A percentile compares a stretch with the other conserved stretches of the same genome.
phyloP scores from a whole-genome alignment of 768 basidiomycete genomes.

The Serendipita sp. region DNA sequence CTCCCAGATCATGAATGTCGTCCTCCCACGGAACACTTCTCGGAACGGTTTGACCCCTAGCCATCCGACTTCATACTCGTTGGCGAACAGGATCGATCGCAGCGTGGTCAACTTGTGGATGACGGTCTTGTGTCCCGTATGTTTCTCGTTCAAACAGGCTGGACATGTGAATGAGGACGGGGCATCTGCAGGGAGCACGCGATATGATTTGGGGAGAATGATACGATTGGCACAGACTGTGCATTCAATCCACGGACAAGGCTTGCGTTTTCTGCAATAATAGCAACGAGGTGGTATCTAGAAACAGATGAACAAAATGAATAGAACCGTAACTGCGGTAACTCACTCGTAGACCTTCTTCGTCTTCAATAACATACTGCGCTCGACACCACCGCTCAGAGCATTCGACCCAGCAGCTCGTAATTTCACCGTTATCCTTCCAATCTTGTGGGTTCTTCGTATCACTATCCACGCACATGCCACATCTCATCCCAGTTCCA shows the following conservation, averaged over 20 bases:
- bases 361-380: slow-evolving; percentile 15
- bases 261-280: slow-evolving; percentile 17
- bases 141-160: slow-evolving; percentile 10
- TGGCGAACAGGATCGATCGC: slow-evolving; percentile 11
- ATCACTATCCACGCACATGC: slow-evolving; percentile 16
- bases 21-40: slow-evolving; percentile 15
- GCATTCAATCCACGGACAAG: slow-evolving; percentile 18
- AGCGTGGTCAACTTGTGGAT: slow-evolving; percentile 12
- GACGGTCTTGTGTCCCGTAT: slow-evolving; percentile 9
- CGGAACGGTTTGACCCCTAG: slow-evolving; percentile 14
- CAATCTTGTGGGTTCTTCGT: slow-evolving; percentile 3
- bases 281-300: slow-evolving; percentile 19
- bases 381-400: slow-evolving; percentile 15
- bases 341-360: not conserved
- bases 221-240: slow-evolving; percentile 18
- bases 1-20: slow-evolving; percentile 19
- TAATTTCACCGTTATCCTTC: slow-evolving; percentile 7
- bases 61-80: slow-evolving; percentile 17
- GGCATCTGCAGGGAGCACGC: not conserved
- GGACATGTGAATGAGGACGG: slow-evolving; percentile 14
- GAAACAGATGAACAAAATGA: too few species aligned
- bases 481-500: slow-evolving; percentile 11
- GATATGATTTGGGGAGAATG: slow-evolving; percentile 15
- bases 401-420: slow-evolving; percentile 20
- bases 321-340: not conserved